Percentiles rank a stretch among this genome's conserved stretches.
Conservation (phyloP, 805 yeast genomes). For the Cyberlindnera petersonii region DNA sequence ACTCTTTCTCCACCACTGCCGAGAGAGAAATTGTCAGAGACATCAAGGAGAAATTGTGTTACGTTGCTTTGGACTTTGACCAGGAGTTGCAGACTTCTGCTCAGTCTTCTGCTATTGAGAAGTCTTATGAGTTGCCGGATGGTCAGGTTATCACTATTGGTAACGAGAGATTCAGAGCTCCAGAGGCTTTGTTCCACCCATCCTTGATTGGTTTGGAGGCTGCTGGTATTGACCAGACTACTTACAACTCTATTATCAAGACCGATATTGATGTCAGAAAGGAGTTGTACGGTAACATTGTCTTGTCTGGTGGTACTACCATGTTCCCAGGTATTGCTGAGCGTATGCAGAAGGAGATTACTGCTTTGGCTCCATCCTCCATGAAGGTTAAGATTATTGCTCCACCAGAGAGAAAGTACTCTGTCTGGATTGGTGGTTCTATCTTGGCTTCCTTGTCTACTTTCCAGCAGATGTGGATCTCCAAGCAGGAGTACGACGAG, state of each 20-base stretch:
- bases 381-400: constrained; percentile 99
- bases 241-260: constrained; percentile 75
- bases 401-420: constrained; percentile 99
- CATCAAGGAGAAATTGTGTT: constrained; percentile 97
- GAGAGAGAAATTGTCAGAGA: constrained; percentile 91
- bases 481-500: constrained; percentile 99
- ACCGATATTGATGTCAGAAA: constrained; percentile 99
- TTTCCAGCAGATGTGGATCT: constrained; percentile 99
- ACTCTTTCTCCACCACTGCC: constrained; percentile 97
- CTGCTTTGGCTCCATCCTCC: constrained; percentile 98
- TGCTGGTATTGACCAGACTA: constrained; percentile 98
- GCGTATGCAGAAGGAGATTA: constrained; percentile 99
- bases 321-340: constrained; percentile 99
- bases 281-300: constrained; percentile 98
- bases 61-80: constrained; percentile 98
- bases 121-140: constrained; percentile 98
- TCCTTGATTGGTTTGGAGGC: constrained; percentile 86
- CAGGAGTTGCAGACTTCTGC: constrained; percentile 99
- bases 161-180: constrained; percentile 99
- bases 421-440: constrained; percentile 99
- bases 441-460: constrained; percentile 97
- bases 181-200: constrained; percentile 99
- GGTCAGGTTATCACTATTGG: constrained; percentile 99
- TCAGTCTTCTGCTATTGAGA: constrained; percentile 96
- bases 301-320: constrained; percentile 99